Conservation (phyloP, 2,329 filamentous ascomycete genomes). For the Stenocarpella maydis region DNA sequence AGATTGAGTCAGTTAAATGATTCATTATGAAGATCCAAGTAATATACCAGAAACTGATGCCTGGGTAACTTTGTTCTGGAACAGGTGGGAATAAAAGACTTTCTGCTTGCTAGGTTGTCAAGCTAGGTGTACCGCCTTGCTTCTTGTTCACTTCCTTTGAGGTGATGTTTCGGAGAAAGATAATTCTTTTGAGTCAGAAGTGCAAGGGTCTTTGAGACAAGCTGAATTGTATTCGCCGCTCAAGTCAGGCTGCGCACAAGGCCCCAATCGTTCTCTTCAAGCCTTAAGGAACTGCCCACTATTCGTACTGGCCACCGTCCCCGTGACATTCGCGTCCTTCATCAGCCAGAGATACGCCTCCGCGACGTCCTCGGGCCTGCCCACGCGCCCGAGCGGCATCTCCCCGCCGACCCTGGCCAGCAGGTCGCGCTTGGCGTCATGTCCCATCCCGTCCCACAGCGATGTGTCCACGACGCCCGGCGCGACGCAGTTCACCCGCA, state of each 20-base stretch:
- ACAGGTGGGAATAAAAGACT: background rate
- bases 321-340: constrained; percentile 42
- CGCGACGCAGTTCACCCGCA: constrained; percentile 69
- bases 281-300: constrained; percentile 35
- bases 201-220: background rate
- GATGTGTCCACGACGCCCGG: constrained; percentile 63
- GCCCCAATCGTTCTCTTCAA: background rate
- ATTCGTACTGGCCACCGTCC: constrained; percentile 38
- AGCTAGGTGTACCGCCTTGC: no score
- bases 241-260: background rate
- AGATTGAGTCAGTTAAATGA: background rate
- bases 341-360: constrained; percentile 43
- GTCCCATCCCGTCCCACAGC: constrained; percentile 45
- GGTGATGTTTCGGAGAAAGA: background rate
- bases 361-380: constrained; percentile 40
- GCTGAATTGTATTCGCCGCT: background rate
- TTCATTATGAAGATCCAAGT: no score
- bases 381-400: constrained; percentile 37
- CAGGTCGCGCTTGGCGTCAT: constrained; percentile 38
- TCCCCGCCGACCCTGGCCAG: constrained; percentile 36
- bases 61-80: background rate
- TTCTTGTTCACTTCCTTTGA: background rate
- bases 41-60: background rate
- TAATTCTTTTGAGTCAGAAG: background rate
- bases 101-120: background rate